Conservation (phyloP, 2,329 filamentous ascomycete species). For the Nemania diffusa region DNA sequence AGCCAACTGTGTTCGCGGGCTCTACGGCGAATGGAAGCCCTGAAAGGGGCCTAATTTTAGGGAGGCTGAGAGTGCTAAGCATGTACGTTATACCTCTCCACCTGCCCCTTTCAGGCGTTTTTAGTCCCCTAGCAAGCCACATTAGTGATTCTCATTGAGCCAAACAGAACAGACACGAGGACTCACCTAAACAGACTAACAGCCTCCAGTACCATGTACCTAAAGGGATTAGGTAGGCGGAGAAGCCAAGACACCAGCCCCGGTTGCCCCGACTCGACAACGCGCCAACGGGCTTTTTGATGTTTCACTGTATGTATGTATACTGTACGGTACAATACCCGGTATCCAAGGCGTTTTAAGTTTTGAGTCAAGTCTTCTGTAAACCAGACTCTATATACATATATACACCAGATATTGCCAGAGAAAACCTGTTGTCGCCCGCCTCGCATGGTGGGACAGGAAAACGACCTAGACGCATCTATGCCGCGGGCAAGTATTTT, state of each 20-base stretch:
- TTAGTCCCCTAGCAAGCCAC: constrained; percentile 13
- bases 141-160: neutral
- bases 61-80: constrained; percentile 29
- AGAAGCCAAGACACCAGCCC: constrained; percentile 27
- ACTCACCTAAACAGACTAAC: neutral
- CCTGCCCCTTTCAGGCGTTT: constrained; percentile 21
- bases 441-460: neutral
- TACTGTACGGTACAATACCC: neutral
- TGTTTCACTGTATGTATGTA: neutral
- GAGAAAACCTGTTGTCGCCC: neutral
- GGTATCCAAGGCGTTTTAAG: neutral
- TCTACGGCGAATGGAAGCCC: constrained; percentile 24
- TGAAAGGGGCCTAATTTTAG: constrained; percentile 32
- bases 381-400: neutral
- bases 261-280: constrained; percentile 29
- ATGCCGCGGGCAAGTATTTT: neutral
- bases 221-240: neutral
- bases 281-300: no score
- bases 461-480: neutral
- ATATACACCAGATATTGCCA: neutral
- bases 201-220: neutral
- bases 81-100: constrained; percentile 5
- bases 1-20: constrained; percentile 31
- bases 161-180: constrained; percentile 6
- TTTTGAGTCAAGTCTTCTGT: neutral